These are phyloP conservation scores for Sinapis alba DNA, from an alignment of 441 rosid genomes.

Conservation along the genomic window DNA sequence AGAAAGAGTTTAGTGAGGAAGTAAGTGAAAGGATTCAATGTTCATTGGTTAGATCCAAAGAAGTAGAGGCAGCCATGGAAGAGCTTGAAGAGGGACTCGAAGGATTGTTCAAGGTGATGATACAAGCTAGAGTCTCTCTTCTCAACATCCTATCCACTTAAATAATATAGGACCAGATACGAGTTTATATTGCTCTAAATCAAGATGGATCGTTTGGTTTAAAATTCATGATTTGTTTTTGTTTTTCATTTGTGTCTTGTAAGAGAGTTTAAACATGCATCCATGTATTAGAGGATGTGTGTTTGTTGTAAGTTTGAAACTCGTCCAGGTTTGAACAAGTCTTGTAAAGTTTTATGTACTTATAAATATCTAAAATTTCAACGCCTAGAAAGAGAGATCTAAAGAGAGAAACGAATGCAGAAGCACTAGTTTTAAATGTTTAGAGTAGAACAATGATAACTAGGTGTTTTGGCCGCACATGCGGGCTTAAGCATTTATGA, in stretches of 20 bases:
- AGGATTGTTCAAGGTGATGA: conserved; percentile 55
- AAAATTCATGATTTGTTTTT: neutral
- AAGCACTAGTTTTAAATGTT: neutral
- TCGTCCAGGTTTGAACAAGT: conserved; percentile 14
- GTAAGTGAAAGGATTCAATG: conserved; percentile 39
- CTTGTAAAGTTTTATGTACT: conserved; percentile 23
- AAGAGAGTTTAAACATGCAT: conserved; percentile 37
- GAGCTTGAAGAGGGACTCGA: conserved; percentile 59
- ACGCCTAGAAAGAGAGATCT: neutral
- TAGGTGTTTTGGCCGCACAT: too few relatives aligned
- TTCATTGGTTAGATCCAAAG: conserved; percentile 43
- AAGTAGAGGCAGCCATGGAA: conserved; percentile 47
- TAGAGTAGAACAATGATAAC: too few relatives aligned
- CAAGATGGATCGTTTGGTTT: conserved; percentile 1
- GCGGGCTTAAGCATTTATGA: too few relatives aligned
- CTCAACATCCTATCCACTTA: conserved; percentile 54
- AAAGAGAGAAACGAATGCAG: neutral
- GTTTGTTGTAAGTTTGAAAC: conserved; percentile 36
- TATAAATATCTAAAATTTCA: neutral
- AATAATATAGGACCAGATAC: neutral
- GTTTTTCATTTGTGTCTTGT: neutral
- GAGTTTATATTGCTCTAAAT: conserved; percentile 5
- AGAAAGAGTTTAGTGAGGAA: conserved; percentile 19
- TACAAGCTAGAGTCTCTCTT: conserved; percentile 48
- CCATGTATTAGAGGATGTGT: conserved; percentile 30